A percentile compares a stretch with the other conserved stretches of the same genome.
These are phyloP conservation scores for Neofusicoccum kwambonambiense DNA, from an alignment of 2,329 filamentous ascomycete genomes.

Conservation along the genomic window DNA sequence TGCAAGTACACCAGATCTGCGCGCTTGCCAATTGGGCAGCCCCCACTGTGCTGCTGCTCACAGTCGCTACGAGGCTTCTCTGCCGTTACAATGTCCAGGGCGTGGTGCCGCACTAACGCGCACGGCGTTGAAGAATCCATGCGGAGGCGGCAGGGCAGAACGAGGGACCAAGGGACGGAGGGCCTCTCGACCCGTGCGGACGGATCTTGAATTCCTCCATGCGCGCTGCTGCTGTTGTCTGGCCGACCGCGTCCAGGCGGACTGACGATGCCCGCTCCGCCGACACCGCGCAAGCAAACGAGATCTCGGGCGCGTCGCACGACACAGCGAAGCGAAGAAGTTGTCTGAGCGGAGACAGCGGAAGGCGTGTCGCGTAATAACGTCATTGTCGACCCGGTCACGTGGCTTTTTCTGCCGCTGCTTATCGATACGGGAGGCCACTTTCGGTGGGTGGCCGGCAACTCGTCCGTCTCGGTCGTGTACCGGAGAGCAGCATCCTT, in stretches of 20 bases:
- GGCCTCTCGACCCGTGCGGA: background rate
- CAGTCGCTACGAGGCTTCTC: background rate
- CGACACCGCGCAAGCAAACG: too few relatives aligned
- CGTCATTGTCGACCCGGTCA: background rate
- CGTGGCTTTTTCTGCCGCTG: background rate
- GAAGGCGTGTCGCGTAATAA: background rate
- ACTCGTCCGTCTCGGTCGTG: conserved; percentile 14
- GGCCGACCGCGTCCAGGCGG: background rate
- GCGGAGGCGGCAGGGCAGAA: too few relatives aligned
- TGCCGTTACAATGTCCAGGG: background rate
- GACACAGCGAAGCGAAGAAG: background rate
- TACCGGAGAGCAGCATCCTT: conserved; percentile 8
- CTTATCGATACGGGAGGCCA: conserved; percentile 12
- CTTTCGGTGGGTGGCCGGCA: conserved; percentile 9
- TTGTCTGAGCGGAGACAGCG: background rate
- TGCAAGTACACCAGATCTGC: background rate
- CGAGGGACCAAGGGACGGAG: background rate
- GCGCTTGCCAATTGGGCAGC: too few relatives aligned
- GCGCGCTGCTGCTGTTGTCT: background rate
- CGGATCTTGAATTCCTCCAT: background rate
- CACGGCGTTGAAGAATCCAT: too few relatives aligned
- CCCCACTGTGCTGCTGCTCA: background rate
- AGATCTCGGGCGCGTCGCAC: too few relatives aligned
- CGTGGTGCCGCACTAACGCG: background rate
- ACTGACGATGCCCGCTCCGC: too few relatives aligned